Conservation (phyloP, 345 rosid genomes). For the Trapa bicornis region DNA sequence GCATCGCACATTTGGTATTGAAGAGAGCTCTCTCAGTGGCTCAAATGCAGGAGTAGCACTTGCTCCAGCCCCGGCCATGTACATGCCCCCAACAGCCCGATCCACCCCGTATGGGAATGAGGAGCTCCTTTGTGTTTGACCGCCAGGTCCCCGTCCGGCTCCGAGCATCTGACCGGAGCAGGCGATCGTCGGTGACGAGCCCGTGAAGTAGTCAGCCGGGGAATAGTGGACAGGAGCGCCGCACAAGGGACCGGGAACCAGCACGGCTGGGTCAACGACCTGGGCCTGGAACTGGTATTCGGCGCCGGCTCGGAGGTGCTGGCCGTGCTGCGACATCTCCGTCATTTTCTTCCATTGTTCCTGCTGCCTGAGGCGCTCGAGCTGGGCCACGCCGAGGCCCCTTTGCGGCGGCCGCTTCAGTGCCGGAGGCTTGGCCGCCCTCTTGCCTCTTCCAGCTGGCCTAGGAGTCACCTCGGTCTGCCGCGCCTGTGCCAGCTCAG, state of each 20-base stretch:
- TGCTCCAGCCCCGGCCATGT: conserved; percentile 15
- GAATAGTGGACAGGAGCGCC: conserved; percentile 28
- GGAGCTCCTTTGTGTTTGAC: conserved; percentile 6
- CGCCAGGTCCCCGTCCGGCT: conserved; percentile 12
- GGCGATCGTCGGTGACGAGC: not conserved
- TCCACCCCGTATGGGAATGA: conserved; percentile 12
- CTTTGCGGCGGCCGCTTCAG: conserved; percentile 46
- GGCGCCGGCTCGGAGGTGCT: not conserved
- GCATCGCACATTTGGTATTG: conserved; percentile 49
- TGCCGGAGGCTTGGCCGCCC: conserved; percentile 8
- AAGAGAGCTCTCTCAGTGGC: conserved; percentile 75
- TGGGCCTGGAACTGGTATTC: not conserved
- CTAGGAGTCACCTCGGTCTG: not conserved
- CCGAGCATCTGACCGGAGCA: conserved; percentile 1
- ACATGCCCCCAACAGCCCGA: conserved; percentile 15
- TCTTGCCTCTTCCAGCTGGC: not conserved
- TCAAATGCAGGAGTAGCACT: conserved; percentile 9
- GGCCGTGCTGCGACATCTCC: conserved; percentile 8
- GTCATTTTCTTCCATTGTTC: conserved; percentile 27
- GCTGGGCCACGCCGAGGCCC: conserved; percentile 79
- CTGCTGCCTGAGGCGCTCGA: conserved; percentile 37
- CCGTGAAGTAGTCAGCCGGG: not conserved
- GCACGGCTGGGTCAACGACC: too few species aligned
- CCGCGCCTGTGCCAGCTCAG: not conserved
- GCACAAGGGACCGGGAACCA: conserved; percentile 3